Base-by-base conservation (phyloP, 192 early-diverging fungal species). In the Endogone sp. region DNA sequence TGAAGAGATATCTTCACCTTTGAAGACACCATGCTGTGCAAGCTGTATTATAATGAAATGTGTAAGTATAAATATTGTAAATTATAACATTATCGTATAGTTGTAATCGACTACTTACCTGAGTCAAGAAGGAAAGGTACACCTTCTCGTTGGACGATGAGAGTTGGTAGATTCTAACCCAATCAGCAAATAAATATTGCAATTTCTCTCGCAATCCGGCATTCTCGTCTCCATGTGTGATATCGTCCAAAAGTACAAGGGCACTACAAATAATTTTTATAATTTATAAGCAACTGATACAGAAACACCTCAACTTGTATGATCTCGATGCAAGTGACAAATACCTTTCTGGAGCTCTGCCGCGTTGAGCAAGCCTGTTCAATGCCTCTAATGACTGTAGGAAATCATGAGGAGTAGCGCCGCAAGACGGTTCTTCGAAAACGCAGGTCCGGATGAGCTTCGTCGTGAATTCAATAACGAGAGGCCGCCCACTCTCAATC, bases 401-500 rank as follows among this genome's bases (percentile, higher is more conserved):
- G 65, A 93, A 91, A 16, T 89, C 88, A 56, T 78, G 82, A 23
- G 79, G 76, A 56, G 75, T 75, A 1, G 79, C 83, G 55, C 68
- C 9, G 67, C 75, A 73, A 4, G 87, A 80, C 9, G 82, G 71
- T 21, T 87, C 88, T 44, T 83, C 86, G 21, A 89, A 64, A 22
- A 94, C 67, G 58, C 84, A 89, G 62, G 88, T 84, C 30, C 89
- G 86, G 54, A 96, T 83, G 58, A 99, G 76, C 63, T 87, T 76
- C 11, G 85, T 81, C 0, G 93, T 89, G 79, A 93, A 97, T 13
- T 94, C 90, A 31, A 94, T 82, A 2, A 92, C 89, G 22, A 76
- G 75, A 22, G 81, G 70, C 3, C 92, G 86, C 24, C 88, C 90
- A 63, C 80, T 83, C 31, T 98, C 95, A 31, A 98, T 91, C 61